These are phyloP conservation scores for Litchi chinensis DNA, from an alignment of 345 rosid genomes.

Conservation along the genomic window DNA sequence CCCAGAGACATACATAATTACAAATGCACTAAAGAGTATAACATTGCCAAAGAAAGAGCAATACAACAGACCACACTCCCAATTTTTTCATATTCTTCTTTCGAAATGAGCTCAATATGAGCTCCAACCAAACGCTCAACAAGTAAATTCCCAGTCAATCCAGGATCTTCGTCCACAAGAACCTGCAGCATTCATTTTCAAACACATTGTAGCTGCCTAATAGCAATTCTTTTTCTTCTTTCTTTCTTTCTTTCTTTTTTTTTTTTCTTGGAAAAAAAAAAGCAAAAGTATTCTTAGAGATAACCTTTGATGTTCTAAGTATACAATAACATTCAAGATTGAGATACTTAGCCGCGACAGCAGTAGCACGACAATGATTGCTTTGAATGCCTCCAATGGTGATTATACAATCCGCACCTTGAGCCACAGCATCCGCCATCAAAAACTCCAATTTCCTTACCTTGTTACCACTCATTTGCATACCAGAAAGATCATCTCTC, in stretches of 20 bases:
- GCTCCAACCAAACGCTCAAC: constrained; percentile 92
- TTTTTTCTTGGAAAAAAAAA: neutral
- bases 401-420: constrained; percentile 80
- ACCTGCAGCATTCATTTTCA: constrained; percentile 45
- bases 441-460: constrained; percentile 85
- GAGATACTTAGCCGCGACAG: constrained; percentile 86
- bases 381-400: constrained; percentile 95
- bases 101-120: constrained; percentile 77
- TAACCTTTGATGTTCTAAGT: constrained; percentile 81
- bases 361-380: constrained; percentile 93
- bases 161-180: constrained; percentile 86
- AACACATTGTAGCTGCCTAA: neutral
- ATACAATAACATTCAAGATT: constrained; percentile 73
- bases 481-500: constrained; percentile 88
- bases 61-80: constrained; percentile 75
- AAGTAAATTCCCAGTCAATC: constrained; percentile 80
- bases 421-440: constrained; percentile 80
- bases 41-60: constrained; percentile 14
- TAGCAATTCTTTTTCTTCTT: neutral
- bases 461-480: constrained; percentile 95
- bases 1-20: neutral
- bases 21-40: neutral
- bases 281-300: neutral
- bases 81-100: constrained; percentile 81
- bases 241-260: too few species aligned